These are phyloP conservation scores for Cutaneotrichosporon spelunceum DNA, from an alignment of 1,284 basidiomycete species.

Conservation along the genomic window DNA sequence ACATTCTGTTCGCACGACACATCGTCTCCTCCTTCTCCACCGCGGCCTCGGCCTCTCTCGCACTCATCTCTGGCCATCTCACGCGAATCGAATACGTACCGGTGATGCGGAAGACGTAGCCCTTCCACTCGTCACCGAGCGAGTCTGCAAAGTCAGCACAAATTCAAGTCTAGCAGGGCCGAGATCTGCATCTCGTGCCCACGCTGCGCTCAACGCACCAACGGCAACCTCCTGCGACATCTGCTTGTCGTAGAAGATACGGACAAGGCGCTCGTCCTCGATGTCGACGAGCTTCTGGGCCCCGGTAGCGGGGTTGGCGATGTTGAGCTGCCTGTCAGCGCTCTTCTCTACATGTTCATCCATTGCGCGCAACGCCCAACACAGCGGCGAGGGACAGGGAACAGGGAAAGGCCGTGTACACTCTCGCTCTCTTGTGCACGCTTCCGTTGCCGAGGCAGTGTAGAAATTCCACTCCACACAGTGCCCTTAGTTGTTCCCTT, in stretches of 20 bases:
- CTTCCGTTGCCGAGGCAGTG: not conserved
- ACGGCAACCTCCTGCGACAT: slow-evolving; percentile 82
- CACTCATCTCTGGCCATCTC: not conserved
- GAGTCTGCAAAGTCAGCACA: slow-evolving; percentile 31
- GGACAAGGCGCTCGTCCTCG: slow-evolving; percentile 85
- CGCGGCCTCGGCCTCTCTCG: not conserved
- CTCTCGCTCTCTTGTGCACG: not conserved
- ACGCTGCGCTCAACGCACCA: not conserved
- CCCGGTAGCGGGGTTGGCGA: slow-evolving; percentile 94
- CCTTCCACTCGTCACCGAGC: slow-evolving; percentile 94
- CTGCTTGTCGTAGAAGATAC: slow-evolving; percentile 94
- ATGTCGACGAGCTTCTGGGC: slow-evolving; percentile 94
- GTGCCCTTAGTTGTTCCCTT: not conserved
- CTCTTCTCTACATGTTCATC: not conserved
- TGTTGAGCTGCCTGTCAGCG: slow-evolving; percentile 74
- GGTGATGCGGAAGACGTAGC: slow-evolving; percentile 94
- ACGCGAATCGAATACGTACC: slow-evolving; percentile 56
- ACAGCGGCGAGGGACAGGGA: not conserved
- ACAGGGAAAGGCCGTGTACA: not conserved
- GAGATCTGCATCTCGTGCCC: not conserved
- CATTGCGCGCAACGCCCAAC: not conserved
- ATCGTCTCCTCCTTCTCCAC: not conserved
- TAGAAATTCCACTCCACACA: not conserved
- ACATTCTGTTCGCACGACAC: not conserved
- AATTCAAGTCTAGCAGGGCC: not conserved